Conservation (phyloP, 768 basidiomycete species). For the Pleurotus platypus region DNA sequence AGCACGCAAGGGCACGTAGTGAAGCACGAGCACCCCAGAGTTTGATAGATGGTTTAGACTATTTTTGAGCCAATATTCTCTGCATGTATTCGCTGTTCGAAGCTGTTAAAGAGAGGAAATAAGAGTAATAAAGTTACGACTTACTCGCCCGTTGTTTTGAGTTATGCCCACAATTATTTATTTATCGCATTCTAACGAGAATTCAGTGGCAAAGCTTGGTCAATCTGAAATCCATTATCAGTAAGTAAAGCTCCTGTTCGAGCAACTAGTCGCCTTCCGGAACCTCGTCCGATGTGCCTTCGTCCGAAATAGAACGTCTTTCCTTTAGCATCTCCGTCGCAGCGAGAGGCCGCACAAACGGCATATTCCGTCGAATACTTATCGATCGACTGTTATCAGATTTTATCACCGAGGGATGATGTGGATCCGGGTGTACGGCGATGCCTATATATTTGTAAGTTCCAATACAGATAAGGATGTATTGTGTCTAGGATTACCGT, state of each 20-base stretch:
- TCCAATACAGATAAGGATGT: not conserved
- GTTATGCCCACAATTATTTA: too few species aligned
- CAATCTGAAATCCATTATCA: too few species aligned
- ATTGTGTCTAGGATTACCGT: not conserved
- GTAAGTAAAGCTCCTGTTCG: too few species aligned
- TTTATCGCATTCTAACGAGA: too few species aligned
- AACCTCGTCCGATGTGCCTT: too few species aligned
- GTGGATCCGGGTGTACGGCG: not conserved
- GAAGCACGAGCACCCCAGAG: slow-evolving; percentile 8
- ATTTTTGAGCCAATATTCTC: slow-evolving; percentile 17
- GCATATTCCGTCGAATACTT: not conserved
- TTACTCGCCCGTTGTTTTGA: not conserved
- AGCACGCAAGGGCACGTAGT: slow-evolving; percentile 1
- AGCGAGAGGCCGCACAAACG: slow-evolving; percentile 5
- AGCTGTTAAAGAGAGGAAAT: too few species aligned
- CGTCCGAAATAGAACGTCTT: not conserved
- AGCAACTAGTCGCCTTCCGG: too few species aligned
- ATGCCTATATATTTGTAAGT: not conserved
- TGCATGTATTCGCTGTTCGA: too few species aligned
- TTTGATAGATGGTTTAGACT: slow-evolving; percentile 28
- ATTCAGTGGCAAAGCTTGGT: too few species aligned
- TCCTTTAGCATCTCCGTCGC: not conserved
- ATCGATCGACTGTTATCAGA: slow-evolving; percentile 7
- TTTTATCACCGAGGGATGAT: slow-evolving; percentile 7
- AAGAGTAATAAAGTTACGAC: too few species aligned